Evolutionary conservation across 129 eudicot species (phyloP).

Genomic region (Solidago caesia): DNA sequence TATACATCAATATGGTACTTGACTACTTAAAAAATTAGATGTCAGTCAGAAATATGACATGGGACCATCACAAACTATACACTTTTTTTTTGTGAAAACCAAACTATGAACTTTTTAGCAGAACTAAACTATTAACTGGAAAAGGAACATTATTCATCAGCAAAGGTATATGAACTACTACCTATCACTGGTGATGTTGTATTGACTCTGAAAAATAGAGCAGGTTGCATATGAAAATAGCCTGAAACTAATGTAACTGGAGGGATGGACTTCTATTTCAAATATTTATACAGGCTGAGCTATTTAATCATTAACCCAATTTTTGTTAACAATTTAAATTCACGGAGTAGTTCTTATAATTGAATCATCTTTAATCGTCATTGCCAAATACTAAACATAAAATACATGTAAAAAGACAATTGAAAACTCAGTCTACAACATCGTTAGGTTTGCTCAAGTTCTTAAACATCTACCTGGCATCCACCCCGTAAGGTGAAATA

Average conservation of each 20-base stretch:
- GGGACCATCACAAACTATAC: background rate
- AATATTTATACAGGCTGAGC: constrained; percentile 2
- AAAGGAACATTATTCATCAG: background rate
- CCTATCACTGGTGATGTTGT: background rate
- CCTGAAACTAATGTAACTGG: background rate
- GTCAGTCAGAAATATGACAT: background rate
- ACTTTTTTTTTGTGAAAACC: background rate
- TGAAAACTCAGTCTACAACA: background rate
- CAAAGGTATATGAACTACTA: background rate
- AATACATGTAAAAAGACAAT: background rate
- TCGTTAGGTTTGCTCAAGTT: background rate
- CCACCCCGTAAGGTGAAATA: background rate
- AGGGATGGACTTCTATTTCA: background rate
- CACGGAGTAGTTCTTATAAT: background rate
- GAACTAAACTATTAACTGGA: background rate
- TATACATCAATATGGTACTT: background rate
- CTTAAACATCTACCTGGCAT: background rate
- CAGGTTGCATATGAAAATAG: background rate
- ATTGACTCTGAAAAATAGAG: background rate
- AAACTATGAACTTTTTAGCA: background rate
- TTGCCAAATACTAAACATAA: background rate
- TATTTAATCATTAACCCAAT: background rate
- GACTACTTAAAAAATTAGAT: background rate
- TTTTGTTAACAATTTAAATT: background rate
- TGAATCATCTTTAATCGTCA: background rate